phyloP scores from a whole-genome alignment of 192 early-diverging fungal genomes.

The Endogone sp. region DNA sequence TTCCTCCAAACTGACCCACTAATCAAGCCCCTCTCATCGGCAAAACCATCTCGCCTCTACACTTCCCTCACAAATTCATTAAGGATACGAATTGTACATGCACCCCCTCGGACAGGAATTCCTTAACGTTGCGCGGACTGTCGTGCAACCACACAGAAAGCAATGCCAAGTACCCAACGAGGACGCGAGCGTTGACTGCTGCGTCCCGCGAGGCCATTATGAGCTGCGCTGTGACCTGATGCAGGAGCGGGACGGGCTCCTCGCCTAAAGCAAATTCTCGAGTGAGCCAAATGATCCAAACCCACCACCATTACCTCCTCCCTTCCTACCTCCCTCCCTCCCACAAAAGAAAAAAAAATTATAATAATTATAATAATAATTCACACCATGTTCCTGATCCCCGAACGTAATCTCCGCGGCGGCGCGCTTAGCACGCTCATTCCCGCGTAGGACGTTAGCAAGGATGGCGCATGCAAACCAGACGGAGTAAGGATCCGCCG shows the following conservation, averaged over 20 bases:
- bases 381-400: slow-evolving; percentile 64
- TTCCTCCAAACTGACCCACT: background rate
- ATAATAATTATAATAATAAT: background rate
- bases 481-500: slow-evolving; percentile 74
- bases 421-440: slow-evolving; percentile 72
- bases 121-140: slow-evolving; percentile 71
- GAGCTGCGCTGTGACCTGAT: slow-evolving; percentile 77
- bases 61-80: too few relatives aligned
- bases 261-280: slow-evolving; percentile 30
- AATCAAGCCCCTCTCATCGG: background rate
- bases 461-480: slow-evolving; percentile 90
- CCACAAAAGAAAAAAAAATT: background rate
- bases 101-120: slow-evolving; percentile 84
- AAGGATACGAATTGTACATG: slow-evolving; percentile 85
- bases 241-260: slow-evolving; percentile 83
- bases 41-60: background rate
- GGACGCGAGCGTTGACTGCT: slow-evolving; percentile 59
- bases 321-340: background rate
- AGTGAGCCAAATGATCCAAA: slow-evolving; percentile 1
- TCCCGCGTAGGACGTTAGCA: slow-evolving; percentile 72
- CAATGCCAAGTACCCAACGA: slow-evolving; percentile 76
- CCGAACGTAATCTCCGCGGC: slow-evolving; percentile 72
- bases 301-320: background rate
- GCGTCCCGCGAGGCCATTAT: slow-evolving; percentile 62
- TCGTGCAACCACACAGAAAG: slow-evolving; percentile 84